phyloP scores from a whole-genome alignment of 371 early-diverging fungal genomes.

The Mortierella sp. region DNA sequence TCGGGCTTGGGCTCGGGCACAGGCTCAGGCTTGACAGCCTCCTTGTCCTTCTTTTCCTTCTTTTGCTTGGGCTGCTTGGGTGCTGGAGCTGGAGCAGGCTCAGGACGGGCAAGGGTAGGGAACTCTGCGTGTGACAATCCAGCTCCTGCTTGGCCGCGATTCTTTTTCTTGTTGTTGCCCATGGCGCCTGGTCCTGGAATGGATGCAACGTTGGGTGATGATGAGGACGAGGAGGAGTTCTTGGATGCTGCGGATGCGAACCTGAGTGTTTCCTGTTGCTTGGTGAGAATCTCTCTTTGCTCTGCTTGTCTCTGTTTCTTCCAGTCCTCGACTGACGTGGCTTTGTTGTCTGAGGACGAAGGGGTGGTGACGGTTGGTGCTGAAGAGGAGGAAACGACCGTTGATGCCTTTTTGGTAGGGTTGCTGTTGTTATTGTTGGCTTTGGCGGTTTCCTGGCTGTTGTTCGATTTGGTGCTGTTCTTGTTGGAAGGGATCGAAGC shows the following conservation, averaged over 20 bases:
- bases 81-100: constrained; percentile 20
- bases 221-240: constrained; percentile 23
- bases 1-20: constrained; percentile 6
- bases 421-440: neutral
- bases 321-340: constrained; percentile 42
- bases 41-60: constrained; percentile 35
- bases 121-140: constrained; percentile 53
- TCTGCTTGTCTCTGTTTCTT: constrained; percentile 38
- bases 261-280: constrained; percentile 46
- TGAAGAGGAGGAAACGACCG: too few species aligned
- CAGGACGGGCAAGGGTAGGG: constrained; percentile 41
- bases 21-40: constrained; percentile 18
- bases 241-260: constrained; percentile 45
- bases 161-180: constrained; percentile 46
- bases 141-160: constrained; percentile 36
- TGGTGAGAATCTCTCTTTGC: constrained; percentile 29
- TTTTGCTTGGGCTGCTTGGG: constrained; percentile 49
- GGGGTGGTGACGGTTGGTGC: neutral
- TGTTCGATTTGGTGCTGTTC: neutral
- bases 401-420: neutral
- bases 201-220: constrained; percentile 38
- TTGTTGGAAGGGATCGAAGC: neutral
- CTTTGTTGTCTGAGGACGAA: neutral
- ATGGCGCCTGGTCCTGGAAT: constrained; percentile 55
- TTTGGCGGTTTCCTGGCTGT: constrained; percentile 14